phyloP scores from a whole-genome alignment of 2,329 filamentous ascomycete species.

The Epichloe hybrida region DNA sequence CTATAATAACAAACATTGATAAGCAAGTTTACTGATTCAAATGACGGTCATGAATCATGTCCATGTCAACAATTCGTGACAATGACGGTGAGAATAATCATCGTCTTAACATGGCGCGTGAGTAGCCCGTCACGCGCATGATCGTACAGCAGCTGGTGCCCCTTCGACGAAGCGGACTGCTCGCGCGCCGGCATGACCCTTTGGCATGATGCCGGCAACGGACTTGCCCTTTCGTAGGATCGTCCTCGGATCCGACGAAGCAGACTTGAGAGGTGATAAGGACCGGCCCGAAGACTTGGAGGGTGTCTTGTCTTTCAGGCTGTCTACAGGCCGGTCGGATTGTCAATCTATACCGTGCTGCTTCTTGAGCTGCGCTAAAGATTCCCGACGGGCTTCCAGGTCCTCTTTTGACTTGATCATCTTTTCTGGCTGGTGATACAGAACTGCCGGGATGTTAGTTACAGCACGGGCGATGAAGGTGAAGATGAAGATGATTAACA shows the following conservation, averaged over 20 bases:
- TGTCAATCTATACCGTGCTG: constrained; percentile 98
- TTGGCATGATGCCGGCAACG: constrained; percentile 20
- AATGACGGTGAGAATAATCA: neutral
- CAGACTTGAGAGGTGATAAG: constrained; percentile 30
- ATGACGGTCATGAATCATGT: neutral
- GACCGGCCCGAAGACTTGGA: constrained; percentile 49
- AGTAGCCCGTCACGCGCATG: constrained; percentile 22
- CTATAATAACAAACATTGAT: neutral
- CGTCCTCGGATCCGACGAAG: constrained; percentile 28
- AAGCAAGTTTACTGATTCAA: neutral
- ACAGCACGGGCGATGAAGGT: neutral
- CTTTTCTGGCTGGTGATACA: constrained; percentile 54
- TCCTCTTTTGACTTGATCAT: constrained; percentile 79
- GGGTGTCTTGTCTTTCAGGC: constrained; percentile 27
- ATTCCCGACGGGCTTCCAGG: constrained; percentile 84
- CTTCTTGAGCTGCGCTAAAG: constrained; percentile 94
- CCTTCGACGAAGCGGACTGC: constrained; percentile 30
- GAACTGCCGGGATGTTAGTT: constrained; percentile 25
- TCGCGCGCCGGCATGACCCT: constrained; percentile 24
- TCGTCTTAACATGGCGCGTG: neutral
- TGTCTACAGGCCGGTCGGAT: constrained; percentile 55
- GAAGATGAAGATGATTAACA: constrained; percentile 2
- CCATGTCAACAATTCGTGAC: neutral
- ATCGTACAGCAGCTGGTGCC: constrained; percentile 22
- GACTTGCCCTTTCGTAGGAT: constrained; percentile 30